Evolutionary conservation across 2,329 filamentous ascomycete species (phyloP), one percentile per base, ranked within the genome.

Genomic region (Sarocladium brachiariae): DNA sequence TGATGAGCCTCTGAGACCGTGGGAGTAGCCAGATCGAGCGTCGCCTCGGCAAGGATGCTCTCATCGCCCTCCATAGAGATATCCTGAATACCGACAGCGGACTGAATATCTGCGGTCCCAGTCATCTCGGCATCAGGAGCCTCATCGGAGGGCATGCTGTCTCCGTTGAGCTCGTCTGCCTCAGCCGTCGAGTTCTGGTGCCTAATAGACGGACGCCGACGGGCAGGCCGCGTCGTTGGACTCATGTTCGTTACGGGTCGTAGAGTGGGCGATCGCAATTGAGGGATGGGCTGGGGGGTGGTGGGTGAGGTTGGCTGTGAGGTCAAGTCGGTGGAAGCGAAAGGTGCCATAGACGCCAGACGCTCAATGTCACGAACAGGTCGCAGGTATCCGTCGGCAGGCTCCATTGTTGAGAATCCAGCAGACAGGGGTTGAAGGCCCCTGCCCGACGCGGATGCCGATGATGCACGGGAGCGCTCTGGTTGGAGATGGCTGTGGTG

Each of bases 231-330:
- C 39, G 70, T 70, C 4, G 74, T 70, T 2, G 77, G 73, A 2
- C 75, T 76, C 19, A 76, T 70, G 56, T 70, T 75, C 41, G 76
- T 79, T 18, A 69, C 74, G 23, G 74, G 75, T 54, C 71, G 79
- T 53, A 75, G 73, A 9, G 76, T 76, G 5, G 78, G 76, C 31
- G 81, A 80, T 14, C 67, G 64, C 49, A 68, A 60, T 69, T 85
- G 83, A 23, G 83, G 73, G 1, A 85, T 82, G 43, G 85, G 85
- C 39, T 87, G 76, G 13, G 90, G 90, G 1, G 90, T 95, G 6
- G 89, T 93, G 1, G 90, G 90, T 11, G 90, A 96, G 52, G 91
- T 87, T 8, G 93, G 93, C 64, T 95, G 91, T n/a, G 92, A 96
- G 37, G 80, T 78, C 50, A 90, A 70, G 50, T 86, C 84, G 10